Percentiles rank a stretch among this genome's conserved stretches.
phyloP scores from a whole-genome alignment of 306 rosid species.

The Boehmeria nivea region DNA sequence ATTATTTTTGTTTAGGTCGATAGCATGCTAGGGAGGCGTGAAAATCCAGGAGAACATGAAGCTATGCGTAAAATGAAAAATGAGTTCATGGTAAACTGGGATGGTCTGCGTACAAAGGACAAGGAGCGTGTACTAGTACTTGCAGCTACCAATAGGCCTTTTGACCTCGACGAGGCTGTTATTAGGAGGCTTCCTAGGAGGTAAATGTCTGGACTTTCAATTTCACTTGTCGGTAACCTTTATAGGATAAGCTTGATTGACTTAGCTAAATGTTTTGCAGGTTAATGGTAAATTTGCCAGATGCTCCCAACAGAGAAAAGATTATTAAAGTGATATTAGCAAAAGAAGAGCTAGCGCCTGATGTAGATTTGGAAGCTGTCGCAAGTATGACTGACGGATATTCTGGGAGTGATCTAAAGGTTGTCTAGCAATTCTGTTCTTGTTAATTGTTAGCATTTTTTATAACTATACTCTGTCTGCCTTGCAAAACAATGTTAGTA shows the following conservation, averaged over 20 bases:
- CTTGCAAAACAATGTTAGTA: not conserved
- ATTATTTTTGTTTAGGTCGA: constrained; percentile 56
- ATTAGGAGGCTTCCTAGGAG: constrained; percentile 96
- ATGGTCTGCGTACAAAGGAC: constrained; percentile 93
- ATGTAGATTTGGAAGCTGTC: constrained; percentile 65
- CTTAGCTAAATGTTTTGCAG: constrained; percentile 33
- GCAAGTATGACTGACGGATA: constrained; percentile 93
- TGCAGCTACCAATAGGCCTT: constrained; percentile 95
- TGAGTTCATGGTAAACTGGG: constrained; percentile 99
- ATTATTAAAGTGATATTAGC: constrained; percentile 75
- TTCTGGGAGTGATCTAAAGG: constrained; percentile 98
- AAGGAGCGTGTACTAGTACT: constrained; percentile 92
- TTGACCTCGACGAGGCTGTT: constrained; percentile 98
- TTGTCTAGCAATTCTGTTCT: constrained; percentile 12
- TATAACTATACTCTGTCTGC: not conserved
- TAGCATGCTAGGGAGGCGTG: constrained; percentile 97
- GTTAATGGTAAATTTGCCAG: constrained; percentile 95
- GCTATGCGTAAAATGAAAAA: constrained; percentile 98
- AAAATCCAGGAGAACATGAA: constrained; percentile 91
- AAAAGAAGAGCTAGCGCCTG: constrained; percentile 75
- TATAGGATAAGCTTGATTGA: not conserved
- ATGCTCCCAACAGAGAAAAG: constrained; percentile 70
- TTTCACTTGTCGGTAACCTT: not conserved
- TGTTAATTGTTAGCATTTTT: not conserved
- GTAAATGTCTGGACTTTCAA: constrained; percentile 30